Conservation (phyloP, 2,329 filamentous ascomycete genomes). For the Cordyceps sp. region DNA sequence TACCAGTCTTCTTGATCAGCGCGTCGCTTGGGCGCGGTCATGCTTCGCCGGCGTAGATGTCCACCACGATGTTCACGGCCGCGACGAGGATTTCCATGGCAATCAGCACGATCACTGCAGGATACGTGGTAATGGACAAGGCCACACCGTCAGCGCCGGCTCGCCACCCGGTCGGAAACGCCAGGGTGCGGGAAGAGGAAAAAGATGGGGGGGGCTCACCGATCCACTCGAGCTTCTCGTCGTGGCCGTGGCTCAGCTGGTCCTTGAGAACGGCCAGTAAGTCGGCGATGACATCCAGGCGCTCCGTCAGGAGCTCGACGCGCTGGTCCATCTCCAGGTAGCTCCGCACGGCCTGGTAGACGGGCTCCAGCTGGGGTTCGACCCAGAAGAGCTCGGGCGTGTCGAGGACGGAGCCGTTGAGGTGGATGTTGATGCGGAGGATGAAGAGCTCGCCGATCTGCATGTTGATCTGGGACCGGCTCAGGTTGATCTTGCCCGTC, state of each 20-base stretch:
- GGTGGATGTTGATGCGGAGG: constrained; percentile 89
- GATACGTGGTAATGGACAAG: not conserved
- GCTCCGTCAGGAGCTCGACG: constrained; percentile 74
- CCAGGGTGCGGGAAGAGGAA: not conserved
- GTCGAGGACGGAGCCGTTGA: constrained; percentile 91
- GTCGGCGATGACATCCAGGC: constrained; percentile 78
- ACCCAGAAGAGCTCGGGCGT: constrained; percentile 98
- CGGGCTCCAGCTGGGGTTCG: constrained; percentile 87
- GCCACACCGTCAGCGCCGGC: not conserved
- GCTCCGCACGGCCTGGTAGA: constrained; percentile 87
- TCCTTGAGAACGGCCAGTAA: constrained; percentile 86
- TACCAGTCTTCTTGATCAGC: too few relatives aligned
- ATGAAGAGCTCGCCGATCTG: constrained; percentile 98
- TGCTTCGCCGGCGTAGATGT: constrained; percentile 48
- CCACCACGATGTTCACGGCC: constrained; percentile 86
- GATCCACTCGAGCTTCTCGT: constrained; percentile 80
- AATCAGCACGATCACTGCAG: constrained; percentile 77
- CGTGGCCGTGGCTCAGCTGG: constrained; percentile 84
- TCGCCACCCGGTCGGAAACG: too few relatives aligned
- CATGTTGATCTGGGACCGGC: constrained; percentile 91
- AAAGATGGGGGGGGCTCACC: constrained; percentile 35
- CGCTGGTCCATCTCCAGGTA: constrained; percentile 98
- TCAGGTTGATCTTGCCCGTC: constrained; percentile 82
- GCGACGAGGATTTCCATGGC: constrained; percentile 90
- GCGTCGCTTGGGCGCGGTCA: constrained; percentile 1